phyloP scores from a whole-genome alignment of 2,329 filamentous ascomycete genomes.

The Periconia digitata region DNA sequence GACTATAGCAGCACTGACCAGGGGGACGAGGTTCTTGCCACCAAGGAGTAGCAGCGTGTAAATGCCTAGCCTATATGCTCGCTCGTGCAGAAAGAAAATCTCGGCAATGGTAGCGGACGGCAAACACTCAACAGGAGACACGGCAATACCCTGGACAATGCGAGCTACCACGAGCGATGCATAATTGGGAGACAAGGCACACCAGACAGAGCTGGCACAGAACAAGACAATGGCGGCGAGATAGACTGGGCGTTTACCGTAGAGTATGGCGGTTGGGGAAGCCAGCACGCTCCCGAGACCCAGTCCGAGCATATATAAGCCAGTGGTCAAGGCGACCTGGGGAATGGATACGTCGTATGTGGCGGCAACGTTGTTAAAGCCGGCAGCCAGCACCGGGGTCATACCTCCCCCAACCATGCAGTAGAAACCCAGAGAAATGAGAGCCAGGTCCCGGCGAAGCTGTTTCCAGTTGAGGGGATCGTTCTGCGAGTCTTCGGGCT shows the following conservation, averaged over 20 bases:
- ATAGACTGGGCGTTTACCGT: constrained; percentile 88
- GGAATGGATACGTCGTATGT: constrained; percentile 68
- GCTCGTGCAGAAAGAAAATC: constrained; percentile 93
- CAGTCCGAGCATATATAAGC: constrained; percentile 91
- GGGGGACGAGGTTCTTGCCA: constrained; percentile 86
- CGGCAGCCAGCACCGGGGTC: constrained; percentile 85
- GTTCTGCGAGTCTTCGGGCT: constrained; percentile 87
- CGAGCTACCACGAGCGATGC: constrained; percentile 76
- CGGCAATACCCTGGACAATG: constrained; percentile 83
- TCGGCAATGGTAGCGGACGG: constrained; percentile 93
- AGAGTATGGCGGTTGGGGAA: constrained; percentile 89
- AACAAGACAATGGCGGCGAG: constrained; percentile 77
- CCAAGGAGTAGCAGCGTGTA: constrained; percentile 87
- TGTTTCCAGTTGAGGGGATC: constrained; percentile 91
- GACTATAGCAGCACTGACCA: constrained; percentile 85
- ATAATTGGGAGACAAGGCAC: constrained; percentile 80
- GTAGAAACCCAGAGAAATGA: constrained; percentile 85
- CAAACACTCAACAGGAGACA: constrained; percentile 88
- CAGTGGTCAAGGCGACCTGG: constrained; percentile 81
- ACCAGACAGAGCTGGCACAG: constrained; percentile 77
- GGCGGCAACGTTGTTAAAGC: constrained; percentile 77
- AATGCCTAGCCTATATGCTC: constrained; percentile 88
- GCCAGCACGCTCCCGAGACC: constrained; percentile 81
- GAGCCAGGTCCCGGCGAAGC: constrained; percentile 76
- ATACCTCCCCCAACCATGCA: constrained; percentile 93